phyloP scores from a whole-genome alignment of 2,329 filamentous ascomycete genomes.

The Colletotrichum neosansevieriae region DNA sequence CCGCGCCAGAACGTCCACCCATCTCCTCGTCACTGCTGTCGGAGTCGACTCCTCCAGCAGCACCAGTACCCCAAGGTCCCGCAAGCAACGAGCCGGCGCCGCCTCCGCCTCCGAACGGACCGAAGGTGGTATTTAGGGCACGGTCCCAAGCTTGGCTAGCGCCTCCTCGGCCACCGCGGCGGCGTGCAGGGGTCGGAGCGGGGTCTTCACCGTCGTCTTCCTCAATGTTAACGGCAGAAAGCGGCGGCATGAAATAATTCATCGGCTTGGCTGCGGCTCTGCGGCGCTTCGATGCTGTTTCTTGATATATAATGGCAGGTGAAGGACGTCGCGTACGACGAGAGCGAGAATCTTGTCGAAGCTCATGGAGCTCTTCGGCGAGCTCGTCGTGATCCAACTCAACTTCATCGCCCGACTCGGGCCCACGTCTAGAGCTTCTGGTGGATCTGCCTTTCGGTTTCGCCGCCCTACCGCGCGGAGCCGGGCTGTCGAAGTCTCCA shows the following conservation, averaged over 20 bases:
- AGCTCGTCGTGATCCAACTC: conserved; percentile 73
- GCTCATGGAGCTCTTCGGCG: conserved; percentile 73
- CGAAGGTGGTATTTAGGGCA: conserved; percentile 87
- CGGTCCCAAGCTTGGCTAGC: conserved; percentile 77
- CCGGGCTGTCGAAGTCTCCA: conserved; percentile 61
- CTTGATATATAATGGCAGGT: conserved; percentile 70
- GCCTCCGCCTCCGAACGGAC: conserved; percentile 87
- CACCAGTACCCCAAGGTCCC: conserved; percentile 80
- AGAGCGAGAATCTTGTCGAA: conserved; percentile 66
- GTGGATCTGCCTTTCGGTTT: conserved; percentile 56
- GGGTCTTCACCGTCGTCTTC: conserved; percentile 79
- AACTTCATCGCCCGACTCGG: conserved; percentile 67
- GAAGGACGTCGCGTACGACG: conserved; percentile 65
- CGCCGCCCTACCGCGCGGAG: conserved; percentile 60
- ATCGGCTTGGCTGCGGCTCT: conserved; percentile 73
- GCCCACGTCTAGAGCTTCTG: conserved; percentile 60
- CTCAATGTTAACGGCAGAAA: conserved; percentile 70
- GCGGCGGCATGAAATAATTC: conserved; percentile 87
- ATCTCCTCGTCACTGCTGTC: conserved; percentile 97
- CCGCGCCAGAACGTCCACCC: conserved; percentile 68
- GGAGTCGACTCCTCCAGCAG: conserved; percentile 85
- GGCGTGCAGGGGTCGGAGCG: conserved; percentile 76
- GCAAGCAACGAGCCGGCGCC: conserved; percentile 78
- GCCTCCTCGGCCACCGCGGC: conserved; percentile 72
- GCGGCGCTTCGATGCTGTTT: conserved; percentile 62